These are phyloP conservation scores for Ricinus communis DNA, from an alignment of 345 rosid genomes.

Conservation along the genomic window DNA sequence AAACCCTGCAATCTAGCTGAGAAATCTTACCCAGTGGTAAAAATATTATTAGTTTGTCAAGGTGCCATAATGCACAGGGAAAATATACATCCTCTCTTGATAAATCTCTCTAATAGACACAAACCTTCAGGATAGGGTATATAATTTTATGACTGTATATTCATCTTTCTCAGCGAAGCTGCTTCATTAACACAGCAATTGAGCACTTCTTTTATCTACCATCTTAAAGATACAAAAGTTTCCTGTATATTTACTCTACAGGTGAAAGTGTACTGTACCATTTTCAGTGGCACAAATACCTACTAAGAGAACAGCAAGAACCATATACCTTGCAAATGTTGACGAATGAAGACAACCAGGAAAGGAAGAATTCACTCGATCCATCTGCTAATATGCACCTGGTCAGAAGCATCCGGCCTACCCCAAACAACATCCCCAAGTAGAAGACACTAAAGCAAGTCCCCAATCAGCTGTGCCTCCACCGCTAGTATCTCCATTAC, in stretches of 20 bases:
- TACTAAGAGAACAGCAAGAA: neutral
- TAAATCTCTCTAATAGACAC: no score
- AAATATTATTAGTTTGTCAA: neutral
- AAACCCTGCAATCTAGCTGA: no score
- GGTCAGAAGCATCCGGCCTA: conserved; percentile 70
- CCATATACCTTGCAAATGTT: conserved; percentile 83
- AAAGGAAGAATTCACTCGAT: conserved; percentile 93
- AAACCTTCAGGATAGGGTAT: no score
- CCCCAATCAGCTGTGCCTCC: neutral
- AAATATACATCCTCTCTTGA: no score
- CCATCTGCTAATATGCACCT: conserved; percentile 96
- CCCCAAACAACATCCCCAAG: neutral
- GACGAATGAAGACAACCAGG: conserved; percentile 91
- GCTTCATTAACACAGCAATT: no score
- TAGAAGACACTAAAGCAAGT: neutral
- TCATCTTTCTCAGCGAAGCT: no score
- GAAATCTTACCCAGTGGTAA: neutral
- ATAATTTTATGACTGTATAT: no score
- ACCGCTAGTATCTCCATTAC: neutral
- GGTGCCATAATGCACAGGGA: neutral
- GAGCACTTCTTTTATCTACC: no score
- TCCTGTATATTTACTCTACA: no score
- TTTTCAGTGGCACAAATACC: neutral
- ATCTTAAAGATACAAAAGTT: no score
- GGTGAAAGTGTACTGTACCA: neutral